These are phyloP conservation scores for Kodamaea plutei DNA, from an alignment of 1,139 yeast genomes.

Conservation along the genomic window DNA sequence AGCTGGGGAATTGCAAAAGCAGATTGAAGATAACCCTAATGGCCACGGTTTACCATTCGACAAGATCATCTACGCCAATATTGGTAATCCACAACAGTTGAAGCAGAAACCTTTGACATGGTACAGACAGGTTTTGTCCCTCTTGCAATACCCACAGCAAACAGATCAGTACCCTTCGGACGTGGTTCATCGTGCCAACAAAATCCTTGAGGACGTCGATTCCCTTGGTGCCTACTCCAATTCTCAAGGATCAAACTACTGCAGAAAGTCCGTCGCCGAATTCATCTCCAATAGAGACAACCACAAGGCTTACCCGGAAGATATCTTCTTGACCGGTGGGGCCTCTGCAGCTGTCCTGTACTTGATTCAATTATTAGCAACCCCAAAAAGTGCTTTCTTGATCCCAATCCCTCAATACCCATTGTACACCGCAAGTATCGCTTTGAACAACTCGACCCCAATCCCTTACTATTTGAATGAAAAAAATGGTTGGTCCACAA, in stretches of 20 bases:
- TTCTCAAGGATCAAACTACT: slow-evolving; percentile 76
- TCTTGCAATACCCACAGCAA: slow-evolving; percentile 75
- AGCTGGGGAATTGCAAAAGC: slow-evolving; percentile 74
- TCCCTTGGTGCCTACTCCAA: slow-evolving; percentile 93
- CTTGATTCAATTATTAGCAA: slow-evolving; percentile 65
- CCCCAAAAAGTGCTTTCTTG: slow-evolving; percentile 70
- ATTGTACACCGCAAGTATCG: slow-evolving; percentile 85
- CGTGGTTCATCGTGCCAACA: slow-evolving; percentile 66
- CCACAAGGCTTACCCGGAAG: slow-evolving; percentile 53
- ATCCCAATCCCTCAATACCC: slow-evolving; percentile 99
- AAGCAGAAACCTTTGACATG: slow-evolving; percentile 94
- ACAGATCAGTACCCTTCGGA: slow-evolving; percentile 54
- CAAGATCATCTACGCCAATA: slow-evolving; percentile 80
- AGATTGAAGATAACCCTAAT: slow-evolving; percentile 44
- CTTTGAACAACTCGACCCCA: slow-evolving; percentile 75
- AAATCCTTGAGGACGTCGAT: slow-evolving; percentile 58
- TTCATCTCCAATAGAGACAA: slow-evolving; percentile 75
- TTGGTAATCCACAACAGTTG: slow-evolving; percentile 96
- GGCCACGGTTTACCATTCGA: slow-evolving; percentile 71
- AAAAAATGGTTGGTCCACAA: slow-evolving; percentile 75
- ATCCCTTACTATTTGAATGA: slow-evolving; percentile 89
- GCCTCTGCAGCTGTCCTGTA: slow-evolving; percentile 89
- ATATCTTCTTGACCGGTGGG: slow-evolving; percentile 84
- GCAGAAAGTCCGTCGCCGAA: slow-evolving; percentile 74
- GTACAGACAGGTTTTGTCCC: slow-evolving; percentile 83